Conservation (phyloP, 306 rosid species). For the Neltuma alba region DNA sequence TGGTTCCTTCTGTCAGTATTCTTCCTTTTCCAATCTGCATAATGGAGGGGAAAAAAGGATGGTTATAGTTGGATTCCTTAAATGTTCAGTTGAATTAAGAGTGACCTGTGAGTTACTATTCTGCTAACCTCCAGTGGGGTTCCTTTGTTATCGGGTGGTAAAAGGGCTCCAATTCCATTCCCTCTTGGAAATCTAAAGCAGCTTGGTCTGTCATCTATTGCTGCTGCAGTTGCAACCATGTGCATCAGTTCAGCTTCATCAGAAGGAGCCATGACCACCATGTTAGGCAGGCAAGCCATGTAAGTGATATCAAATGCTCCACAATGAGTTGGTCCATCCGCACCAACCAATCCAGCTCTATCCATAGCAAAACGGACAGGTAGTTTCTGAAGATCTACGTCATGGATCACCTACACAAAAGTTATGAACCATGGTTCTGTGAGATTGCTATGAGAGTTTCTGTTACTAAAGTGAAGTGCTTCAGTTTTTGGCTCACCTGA, state of each 20-base stretch:
- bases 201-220: constrained; percentile 49
- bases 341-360: constrained; percentile 53
- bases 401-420: constrained; percentile 65
- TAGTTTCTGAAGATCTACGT: constrained; percentile 78
- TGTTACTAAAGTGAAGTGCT: neutral
- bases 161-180: constrained; percentile 36
- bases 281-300: constrained; percentile 42
- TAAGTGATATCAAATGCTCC: neutral
- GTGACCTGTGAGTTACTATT: neutral
- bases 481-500: constrained; percentile 50
- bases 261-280: constrained; percentile 57
- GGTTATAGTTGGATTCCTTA: neutral
- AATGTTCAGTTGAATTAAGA: neutral
- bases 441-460: neutral
- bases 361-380: constrained; percentile 41
- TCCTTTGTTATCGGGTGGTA: constrained; percentile 49
- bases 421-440: neutral
- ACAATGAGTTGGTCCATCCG: constrained; percentile 54
- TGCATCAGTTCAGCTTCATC: constrained; percentile 51
- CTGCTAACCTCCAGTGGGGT: constrained; percentile 57
- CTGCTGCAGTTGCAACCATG: constrained; percentile 54
- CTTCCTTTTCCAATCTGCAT: constrained; percentile 76
- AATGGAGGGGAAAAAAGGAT: neutral
- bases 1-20: constrained; percentile 60
- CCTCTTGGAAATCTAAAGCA: constrained; percentile 57